Evolutionary conservation across 768 basidiomycete species (phyloP), one percentile per base, ranked within the genome.

Genomic region (Lactifluus rugatus): DNA sequence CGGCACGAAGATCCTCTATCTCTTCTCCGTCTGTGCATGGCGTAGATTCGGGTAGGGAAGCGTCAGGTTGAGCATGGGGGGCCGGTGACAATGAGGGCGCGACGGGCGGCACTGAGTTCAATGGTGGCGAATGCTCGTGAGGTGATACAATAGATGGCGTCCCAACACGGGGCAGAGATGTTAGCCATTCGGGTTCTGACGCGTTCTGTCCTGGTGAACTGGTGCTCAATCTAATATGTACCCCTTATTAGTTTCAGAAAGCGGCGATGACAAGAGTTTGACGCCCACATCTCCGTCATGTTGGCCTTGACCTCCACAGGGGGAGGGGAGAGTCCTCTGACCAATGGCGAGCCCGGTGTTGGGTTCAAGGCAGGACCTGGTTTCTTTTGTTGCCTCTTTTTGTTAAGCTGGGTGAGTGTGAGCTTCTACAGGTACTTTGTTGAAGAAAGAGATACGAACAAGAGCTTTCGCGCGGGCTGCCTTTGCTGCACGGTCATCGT

Each of bases 391-490:
- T 86, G 83, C 64, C 88, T 87, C 58, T 85, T 80, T 71, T 87
- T 89, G 77, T 90, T 89, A 69, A 91, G 78, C 88, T 91, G 70
- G 32, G 39, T 42, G 50, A 54, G 48, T n/a, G 52, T 52, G 16
- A 48, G 36, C 25, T 57, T 31, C 47, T 34, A 9, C 28, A 36
- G 41, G 41, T 32, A 32, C 7, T 23, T 5, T n/a, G 25, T 45
- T 46, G 16, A 54, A 42, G 34, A 14, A 19, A 31, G 37, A 39
- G 26, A 23, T 31, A 70, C 78, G 57, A 69, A 91, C 90, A 81
- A 93, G 67, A 49, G 87, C 89, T 70, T 87, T 89, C 55, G 87
- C 90, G 61, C 90, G 81, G 2, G 90, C 90, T 55, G 89, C 81
- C 71, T 87, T 90, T 16, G 81, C 82, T 53, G 87, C 87, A 60